Evolutionary conservation across 2,329 filamentous ascomycete species (phyloP), one percentile per base, ranked within the genome.

Genomic region (Microsporum ferrugineum): DNA sequence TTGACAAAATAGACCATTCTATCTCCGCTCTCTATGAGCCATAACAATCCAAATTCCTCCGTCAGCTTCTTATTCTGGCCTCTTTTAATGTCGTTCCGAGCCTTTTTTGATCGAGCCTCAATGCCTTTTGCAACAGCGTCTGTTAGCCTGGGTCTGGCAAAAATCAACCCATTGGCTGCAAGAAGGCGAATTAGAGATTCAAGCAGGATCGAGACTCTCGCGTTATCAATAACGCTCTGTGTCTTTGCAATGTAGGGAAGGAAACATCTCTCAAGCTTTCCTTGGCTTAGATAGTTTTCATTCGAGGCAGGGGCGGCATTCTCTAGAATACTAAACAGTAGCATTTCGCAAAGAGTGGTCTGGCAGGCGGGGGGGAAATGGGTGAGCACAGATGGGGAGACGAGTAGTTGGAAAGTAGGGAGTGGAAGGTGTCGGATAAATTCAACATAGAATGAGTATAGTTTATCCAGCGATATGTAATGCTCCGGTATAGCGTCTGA

Each of bases 161-260:
- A 63, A 69, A 76, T 47, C 66, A 70, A 65, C 1, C 71, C 69
- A 36, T 68, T 68, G 12, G 68, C 69, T 10, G 71, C 74, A 33
- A 84, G 71, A 5, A 85, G 73, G 53, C 84, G 79, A 34, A 89
- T 68, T 57, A 89, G 72, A 1, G 78, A 79, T 73, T 92, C 89
- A 0, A 90, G 75, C 34, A 88, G 71, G 7, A 91, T 73, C 1
- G 86, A 85, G 41, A 91, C 78, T 70, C 88, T 88, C 33, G 86
- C 85, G 66, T 94, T 91, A 64, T 90, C 87, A 23, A 83, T 80
- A 0, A 81, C 72, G 5, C 78, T 79, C 12, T 80, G 76, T 0
- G 80, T 83, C 62, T 82, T 85, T 0, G 88, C 87, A 0, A 86
- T 78, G 65, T 81, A 84, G 0, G 83, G 83, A 1, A 90, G 78